These are phyloP conservation scores for Umbelopsis vinacea DNA, from an alignment of 192 early-diverging fungal species.

Conservation along the genomic window DNA sequence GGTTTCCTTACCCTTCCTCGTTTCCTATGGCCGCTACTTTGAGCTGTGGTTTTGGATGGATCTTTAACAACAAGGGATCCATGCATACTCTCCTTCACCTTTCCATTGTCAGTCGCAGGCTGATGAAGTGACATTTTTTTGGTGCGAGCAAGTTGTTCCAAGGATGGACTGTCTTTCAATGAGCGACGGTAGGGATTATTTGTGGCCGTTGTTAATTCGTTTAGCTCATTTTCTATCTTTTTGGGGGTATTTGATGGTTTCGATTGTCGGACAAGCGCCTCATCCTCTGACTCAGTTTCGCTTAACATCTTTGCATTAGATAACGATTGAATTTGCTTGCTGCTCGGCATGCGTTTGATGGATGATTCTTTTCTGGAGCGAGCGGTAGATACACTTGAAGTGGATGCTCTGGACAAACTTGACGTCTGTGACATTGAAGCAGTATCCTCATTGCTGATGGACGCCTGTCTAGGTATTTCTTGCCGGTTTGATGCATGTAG, in stretches of 20 bases:
- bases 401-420: conserved; percentile 9
- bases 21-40: conserved; percentile 15
- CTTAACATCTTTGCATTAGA: background rate
- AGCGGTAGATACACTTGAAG: background rate
- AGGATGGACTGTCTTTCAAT: background rate
- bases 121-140: conserved; percentile 8
- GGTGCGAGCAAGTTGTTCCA: background rate
- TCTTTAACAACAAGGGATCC: background rate
- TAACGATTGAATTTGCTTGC: background rate
- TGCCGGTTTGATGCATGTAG: background rate
- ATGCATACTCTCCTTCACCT: conserved; percentile 19
- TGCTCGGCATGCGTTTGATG: background rate
- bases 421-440: background rate
- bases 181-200: conserved; percentile 11
- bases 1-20: conserved; percentile 33
- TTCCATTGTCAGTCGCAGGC: background rate
- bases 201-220: background rate
- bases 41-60: background rate
- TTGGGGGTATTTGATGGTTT: background rate
- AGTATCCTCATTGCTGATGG: background rate
- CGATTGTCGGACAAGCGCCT: background rate
- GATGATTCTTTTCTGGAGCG: background rate
- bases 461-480: background rate
- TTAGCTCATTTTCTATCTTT: background rate
- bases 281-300: conserved; percentile 6